Conservation (phyloP, 768 basidiomycete species). For the Gautieria morchelliformis region DNA sequence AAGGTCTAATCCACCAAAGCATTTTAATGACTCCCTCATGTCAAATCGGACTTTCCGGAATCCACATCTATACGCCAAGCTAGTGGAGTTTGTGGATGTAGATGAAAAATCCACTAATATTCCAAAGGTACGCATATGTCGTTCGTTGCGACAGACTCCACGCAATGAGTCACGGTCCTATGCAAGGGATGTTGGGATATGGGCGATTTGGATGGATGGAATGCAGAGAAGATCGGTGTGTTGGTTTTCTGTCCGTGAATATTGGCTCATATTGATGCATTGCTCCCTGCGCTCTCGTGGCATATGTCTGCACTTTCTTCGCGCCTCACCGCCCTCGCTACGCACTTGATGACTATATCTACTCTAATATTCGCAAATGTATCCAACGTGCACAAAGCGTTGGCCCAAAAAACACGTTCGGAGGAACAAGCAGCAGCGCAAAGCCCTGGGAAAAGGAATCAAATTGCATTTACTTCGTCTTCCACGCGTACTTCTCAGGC, state of each 20-base stretch:
- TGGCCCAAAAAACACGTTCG: conserved; percentile 50
- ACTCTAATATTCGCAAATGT: neutral
- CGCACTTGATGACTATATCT: neutral
- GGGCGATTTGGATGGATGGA: conserved; percentile 59
- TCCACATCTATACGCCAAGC: conserved; percentile 89
- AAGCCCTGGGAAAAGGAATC: conserved; percentile 43
- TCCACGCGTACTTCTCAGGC: conserved; percentile 8
- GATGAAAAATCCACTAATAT: conserved; percentile 86
- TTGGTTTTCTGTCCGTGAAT: conserved; percentile 5
- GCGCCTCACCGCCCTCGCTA: neutral
- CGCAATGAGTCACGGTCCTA: conserved; percentile 6
- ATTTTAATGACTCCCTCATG: conserved; percentile 96
- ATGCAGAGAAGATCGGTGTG: conserved; percentile 72
- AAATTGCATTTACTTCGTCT: conserved; percentile 50
- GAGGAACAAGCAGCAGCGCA: conserved; percentile 49
- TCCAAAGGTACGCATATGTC: conserved; percentile 26
- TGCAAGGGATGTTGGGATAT: conserved; percentile 59
- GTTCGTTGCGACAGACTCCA: neutral
- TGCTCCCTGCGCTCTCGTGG: neutral
- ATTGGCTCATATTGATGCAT: neutral
- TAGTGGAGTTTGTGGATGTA: conserved; percentile 90
- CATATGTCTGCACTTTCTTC: neutral
- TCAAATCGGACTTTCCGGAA: conserved; percentile 89
- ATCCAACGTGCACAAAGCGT: conserved; percentile 33
- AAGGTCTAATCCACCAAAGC: conserved; percentile 51